Evolutionary conservation across 495 filamentous ascomycete genomes (phyloP).

Genomic region (Glutinoglossum americanum): DNA sequence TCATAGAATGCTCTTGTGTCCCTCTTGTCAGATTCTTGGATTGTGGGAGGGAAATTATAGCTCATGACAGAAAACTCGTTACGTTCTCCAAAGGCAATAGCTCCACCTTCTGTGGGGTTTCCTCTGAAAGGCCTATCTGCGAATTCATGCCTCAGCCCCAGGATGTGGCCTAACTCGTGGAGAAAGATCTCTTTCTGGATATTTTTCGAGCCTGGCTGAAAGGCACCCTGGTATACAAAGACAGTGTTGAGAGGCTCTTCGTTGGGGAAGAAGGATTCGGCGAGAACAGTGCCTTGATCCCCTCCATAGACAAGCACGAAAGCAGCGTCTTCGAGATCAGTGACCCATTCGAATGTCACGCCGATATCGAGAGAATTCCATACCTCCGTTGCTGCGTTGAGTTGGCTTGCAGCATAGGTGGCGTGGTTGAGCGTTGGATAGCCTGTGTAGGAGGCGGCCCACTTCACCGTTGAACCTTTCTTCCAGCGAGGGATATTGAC

Average conservation of each 20-base stretch:
- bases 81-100: neutral
- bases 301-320: constrained; percentile 6
- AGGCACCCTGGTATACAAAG: neutral
- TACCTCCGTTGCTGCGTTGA: constrained; percentile 1
- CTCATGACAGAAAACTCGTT: constrained; percentile 7
- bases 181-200: constrained; percentile 6
- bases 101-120: neutral
- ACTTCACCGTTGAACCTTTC: too few relatives aligned
- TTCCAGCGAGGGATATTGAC: too few relatives aligned
- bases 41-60: constrained; percentile 2
- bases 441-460: too few relatives aligned
- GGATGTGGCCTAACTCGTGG: constrained; percentile 7
- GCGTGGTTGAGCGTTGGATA: too few relatives aligned
- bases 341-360: constrained; percentile 5
- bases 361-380: constrained; percentile 6
- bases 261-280: constrained; percentile 3
- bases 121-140: neutral
- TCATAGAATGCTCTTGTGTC: constrained; percentile 9
- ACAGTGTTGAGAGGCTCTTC: neutral
- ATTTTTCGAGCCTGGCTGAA: neutral
- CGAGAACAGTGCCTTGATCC: neutral
- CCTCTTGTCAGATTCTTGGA: constrained; percentile 5
- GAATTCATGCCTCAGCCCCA: constrained; percentile 7
- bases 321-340: constrained; percentile 3
- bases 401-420: neutral